phyloP scores from a whole-genome alignment of 2,329 filamentous ascomycete genomes.

The Venturia effusa region DNA sequence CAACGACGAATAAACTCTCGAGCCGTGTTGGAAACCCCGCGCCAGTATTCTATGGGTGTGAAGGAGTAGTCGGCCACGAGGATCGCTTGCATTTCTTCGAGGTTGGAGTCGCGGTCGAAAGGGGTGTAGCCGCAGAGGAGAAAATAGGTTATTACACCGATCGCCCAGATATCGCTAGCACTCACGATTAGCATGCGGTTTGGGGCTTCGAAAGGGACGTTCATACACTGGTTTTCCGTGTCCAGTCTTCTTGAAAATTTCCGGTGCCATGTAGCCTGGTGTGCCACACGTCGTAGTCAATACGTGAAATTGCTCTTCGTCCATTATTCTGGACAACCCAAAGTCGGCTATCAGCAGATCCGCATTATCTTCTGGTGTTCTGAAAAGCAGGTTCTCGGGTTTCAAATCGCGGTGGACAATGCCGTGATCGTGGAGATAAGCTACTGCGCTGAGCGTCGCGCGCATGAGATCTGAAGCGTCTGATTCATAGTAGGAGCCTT shows the following conservation, averaged over 20 bases:
- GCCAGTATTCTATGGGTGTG: slow-evolving; percentile 92
- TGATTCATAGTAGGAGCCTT: slow-evolving; percentile 96
- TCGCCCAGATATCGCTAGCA: slow-evolving; percentile 79
- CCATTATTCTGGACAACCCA: slow-evolving; percentile 92
- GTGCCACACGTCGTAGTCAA: slow-evolving; percentile 96
- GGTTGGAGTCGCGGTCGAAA: slow-evolving; percentile 92
- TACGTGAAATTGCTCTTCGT: slow-evolving; percentile 96
- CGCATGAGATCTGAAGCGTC: slow-evolving; percentile 93
- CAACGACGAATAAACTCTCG: slow-evolving; percentile 90
- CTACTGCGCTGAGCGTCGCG: slow-evolving; percentile 90
- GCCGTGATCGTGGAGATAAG: slow-evolving; percentile 95
- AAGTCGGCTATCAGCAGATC: slow-evolving; percentile 97
- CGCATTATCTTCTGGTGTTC: slow-evolving; percentile 94
- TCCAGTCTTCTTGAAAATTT: slow-evolving; percentile 98
- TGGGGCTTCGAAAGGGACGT: background rate
- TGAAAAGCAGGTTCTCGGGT: slow-evolving; percentile 92
- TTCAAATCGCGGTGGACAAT: slow-evolving; percentile 98
- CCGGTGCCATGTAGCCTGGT: slow-evolving; percentile 96
- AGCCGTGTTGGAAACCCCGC: slow-evolving; percentile 70
- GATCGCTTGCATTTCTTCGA: slow-evolving; percentile 99
- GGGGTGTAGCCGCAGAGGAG: slow-evolving; percentile 95
- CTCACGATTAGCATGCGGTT: background rate
- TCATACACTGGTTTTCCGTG: slow-evolving; percentile 86
- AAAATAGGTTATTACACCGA: slow-evolving; percentile 98
- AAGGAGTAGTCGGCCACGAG: slow-evolving; percentile 94